Percentiles rank a stretch among this genome's conserved stretches.
Conservation (phyloP, 345 rosid species). For the Iberis pinnata region DNA sequence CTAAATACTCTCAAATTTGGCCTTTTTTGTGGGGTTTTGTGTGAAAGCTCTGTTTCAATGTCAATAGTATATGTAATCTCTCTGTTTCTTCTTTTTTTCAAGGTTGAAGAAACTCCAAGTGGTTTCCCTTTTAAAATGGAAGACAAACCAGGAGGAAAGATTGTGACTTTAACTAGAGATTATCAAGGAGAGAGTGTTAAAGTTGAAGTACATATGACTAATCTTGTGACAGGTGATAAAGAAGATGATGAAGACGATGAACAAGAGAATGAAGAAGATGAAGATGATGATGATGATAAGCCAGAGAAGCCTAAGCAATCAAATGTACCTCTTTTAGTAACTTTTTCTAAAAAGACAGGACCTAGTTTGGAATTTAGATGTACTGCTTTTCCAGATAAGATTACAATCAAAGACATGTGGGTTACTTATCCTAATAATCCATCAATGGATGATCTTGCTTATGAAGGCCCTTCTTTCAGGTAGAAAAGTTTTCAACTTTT, state of each 20-base stretch:
- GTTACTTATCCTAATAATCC: slow-evolving; percentile 44
- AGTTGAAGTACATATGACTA: slow-evolving; percentile 84
- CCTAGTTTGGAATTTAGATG: slow-evolving; percentile 54
- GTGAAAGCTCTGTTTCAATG: not conserved
- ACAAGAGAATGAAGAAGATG: slow-evolving; percentile 27
- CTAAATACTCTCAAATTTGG: too few relatives aligned
- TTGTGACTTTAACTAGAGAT: slow-evolving; percentile 50
- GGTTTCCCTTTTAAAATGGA: slow-evolving; percentile 76
- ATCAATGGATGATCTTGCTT: slow-evolving; percentile 49
- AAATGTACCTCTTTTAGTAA: slow-evolving; percentile 56
- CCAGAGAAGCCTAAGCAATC: slow-evolving; percentile 45
- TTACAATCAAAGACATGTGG: slow-evolving; percentile 51
- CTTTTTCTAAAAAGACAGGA: slow-evolving; percentile 54
- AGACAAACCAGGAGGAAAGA: slow-evolving; percentile 61
- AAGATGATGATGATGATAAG: slow-evolving; percentile 35
- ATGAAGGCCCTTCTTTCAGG: slow-evolving; percentile 82
- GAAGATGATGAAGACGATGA: slow-evolving; percentile 32
- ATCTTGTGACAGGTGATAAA: slow-evolving; percentile 61
- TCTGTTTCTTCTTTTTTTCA: slow-evolving; percentile 10
- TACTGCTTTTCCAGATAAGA: slow-evolving; percentile 59
- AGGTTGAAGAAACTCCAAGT: slow-evolving; percentile 57
- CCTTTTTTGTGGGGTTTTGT: too few relatives aligned
- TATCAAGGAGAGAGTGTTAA: slow-evolving; percentile 59
- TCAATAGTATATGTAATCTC: not conserved
- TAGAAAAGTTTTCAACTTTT: slow-evolving; percentile 17